Evolutionary conservation across 169 alveolate species (phyloP), one percentile per base, ranked within the genome.

Genomic region (Eimeria maxima): DNA sequence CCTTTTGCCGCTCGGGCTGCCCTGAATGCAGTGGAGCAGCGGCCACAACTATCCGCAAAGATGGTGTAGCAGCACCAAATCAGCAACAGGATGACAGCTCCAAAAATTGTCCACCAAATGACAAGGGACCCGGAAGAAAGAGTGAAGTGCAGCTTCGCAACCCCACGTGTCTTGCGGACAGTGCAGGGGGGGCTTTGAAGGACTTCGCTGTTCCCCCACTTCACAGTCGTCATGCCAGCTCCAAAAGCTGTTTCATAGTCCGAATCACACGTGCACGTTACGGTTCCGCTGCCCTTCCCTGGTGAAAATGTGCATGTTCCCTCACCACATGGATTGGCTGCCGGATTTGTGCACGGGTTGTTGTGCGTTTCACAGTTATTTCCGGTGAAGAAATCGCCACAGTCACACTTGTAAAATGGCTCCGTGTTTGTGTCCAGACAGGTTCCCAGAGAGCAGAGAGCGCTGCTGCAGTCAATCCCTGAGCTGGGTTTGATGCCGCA

Each of bases 251-350:
- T 89, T 89, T 83, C 94, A 84, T 89, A 94, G 92, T 71, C 89
- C 27, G 73, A 90, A 55, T 94, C 89, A 45, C 96, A 94, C 13
- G 65, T 60, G 69, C 96, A 94, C 24, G 96, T 94, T 20, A 94
- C 96, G 6, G 94, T 94, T n/a, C 96, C 96, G 80, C 96, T 94
- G 71, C 89, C 90, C n/a, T 84, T 94, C 38, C 96, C 96, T 0
- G 96, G 90, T 0, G 96, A 90, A 94, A 94, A 94, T 14, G 94
- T 83, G 81, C 96, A 94, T 6, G 90, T 53, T 11, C 96, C 96
- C 38, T 94, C 73, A n/a, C 92, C 96, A 44, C 96, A 94, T 18
- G 96, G 96, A 53, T 94, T 94, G 5, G 94, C 57, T n/a, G 92
- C 90, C 27, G 93, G 76, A 60, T 80, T 94, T 33, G 92, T 83